Base-by-base conservation (phyloP, 331 rosid species). In the Phaseolus coccineus region DNA sequence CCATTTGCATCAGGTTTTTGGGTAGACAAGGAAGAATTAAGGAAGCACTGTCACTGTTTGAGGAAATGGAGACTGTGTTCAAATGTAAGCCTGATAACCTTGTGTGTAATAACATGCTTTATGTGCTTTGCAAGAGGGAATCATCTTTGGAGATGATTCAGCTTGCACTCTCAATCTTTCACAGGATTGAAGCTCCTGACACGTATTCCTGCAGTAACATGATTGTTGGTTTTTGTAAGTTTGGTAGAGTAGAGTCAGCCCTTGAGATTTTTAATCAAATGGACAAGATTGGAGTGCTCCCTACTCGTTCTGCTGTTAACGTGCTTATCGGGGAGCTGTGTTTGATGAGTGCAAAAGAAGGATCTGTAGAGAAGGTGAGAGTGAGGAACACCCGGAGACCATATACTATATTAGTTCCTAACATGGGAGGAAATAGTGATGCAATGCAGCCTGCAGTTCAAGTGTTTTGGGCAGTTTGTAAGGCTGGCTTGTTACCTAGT, bases 81-180 rank as follows among this genome's bases (percentile, higher is more conserved):
- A 67, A 87, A 70, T 91, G 97, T 61, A 77, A 73, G 69, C 92
- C 94, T 59, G 94, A 88, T 88, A 91, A 88, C 77, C 80, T 80
- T 71, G 97, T 91, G 25, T 85, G 71, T 78, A 91, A 91, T 51
- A 91, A 89, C 74, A 81, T 89, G 88, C 92, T 91, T 52, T 91
- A 82, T 72, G 97, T 90, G 77, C 87, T 91, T 12, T 91, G 97
- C 77, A 91, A 91, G 91, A 88, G 73, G 81, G 88, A 88, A 33
- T 82, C 90, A 6, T 86, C 97, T 2, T 82, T 24, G 68, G 90
- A 91, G 65, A 80, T 87, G 77, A 77, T 89, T 80, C 87, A 88
- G 33, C 76, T 85, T 50, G 97, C 97, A 3, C 81, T 87, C 31
- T 31, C 78, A 9, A 73, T 91, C 62, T 91, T 89, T 51, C 71